phyloP scores from a whole-genome alignment of 495 filamentous ascomycete species.

The Neohortaea acidophila region DNA sequence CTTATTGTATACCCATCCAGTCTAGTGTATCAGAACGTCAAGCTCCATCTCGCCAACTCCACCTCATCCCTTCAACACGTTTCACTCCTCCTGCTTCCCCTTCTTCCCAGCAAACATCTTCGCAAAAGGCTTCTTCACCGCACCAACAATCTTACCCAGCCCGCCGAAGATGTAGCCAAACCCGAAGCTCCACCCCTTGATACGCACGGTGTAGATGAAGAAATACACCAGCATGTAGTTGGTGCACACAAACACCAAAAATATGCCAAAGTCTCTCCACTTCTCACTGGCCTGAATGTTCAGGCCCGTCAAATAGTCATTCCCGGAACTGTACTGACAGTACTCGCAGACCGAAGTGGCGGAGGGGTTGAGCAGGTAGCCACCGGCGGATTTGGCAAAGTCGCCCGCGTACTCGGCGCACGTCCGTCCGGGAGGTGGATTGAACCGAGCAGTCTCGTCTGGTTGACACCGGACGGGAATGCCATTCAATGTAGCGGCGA shows the following conservation, averaged over 20 bases:
- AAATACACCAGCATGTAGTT: slow-evolving; percentile 76
- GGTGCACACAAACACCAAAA: slow-evolving; percentile 56
- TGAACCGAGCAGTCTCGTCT: slow-evolving; percentile 50
- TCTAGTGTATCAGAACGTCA: too few species aligned
- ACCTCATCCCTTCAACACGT: background rate
- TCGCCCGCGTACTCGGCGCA: slow-evolving; percentile 40
- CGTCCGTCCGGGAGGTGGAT: slow-evolving; percentile 45
- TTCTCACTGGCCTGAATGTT: slow-evolving; percentile 51
- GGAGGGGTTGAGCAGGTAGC: slow-evolving; percentile 43
- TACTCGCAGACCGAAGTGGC: slow-evolving; percentile 51
- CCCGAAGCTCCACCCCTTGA: slow-evolving; percentile 61
- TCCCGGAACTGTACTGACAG: slow-evolving; percentile 44
- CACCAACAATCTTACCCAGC: slow-evolving; percentile 32
- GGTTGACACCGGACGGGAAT: slow-evolving; percentile 42
- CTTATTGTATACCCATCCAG: too few species aligned
- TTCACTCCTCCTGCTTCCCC: slow-evolving; percentile 5
- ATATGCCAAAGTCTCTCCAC: slow-evolving; percentile 68
- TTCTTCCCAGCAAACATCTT: slow-evolving; percentile 16
- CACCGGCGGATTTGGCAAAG: slow-evolving; percentile 27
- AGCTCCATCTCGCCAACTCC: too few species aligned
- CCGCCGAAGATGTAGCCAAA: slow-evolving; percentile 41
- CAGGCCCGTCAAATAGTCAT: slow-evolving; percentile 51
- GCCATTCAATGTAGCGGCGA: slow-evolving; percentile 43
- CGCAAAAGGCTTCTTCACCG: slow-evolving; percentile 16
- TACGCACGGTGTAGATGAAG: slow-evolving; percentile 64